Conservation (phyloP, 2,329 filamentous ascomycete genomes). For the Atkinsonella texensis region DNA sequence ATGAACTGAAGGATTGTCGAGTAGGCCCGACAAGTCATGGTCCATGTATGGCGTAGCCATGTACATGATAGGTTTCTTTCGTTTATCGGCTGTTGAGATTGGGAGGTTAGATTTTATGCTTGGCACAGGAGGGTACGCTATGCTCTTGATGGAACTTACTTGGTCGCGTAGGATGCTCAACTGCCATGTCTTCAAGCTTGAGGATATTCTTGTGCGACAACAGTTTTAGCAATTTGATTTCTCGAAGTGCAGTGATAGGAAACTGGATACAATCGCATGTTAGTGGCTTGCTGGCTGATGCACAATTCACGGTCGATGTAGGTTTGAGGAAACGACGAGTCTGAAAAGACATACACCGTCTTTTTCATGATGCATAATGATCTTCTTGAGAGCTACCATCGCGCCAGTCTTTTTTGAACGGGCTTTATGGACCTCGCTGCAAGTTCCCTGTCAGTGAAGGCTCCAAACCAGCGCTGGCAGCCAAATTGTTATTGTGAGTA, state of each 20-base stretch:
- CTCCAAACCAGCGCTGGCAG: not conserved
- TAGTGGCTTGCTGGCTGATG: not conserved
- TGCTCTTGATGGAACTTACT: constrained; percentile 28
- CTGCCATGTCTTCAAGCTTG: constrained; percentile 86
- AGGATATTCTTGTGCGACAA: constrained; percentile 86
- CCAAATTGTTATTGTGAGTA: constrained; percentile 6
- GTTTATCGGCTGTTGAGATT: constrained; percentile 49
- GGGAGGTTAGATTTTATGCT: not conserved
- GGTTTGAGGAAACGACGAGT: no score
- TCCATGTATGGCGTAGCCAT: constrained; percentile 99
- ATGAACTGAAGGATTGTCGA: constrained; percentile 84
- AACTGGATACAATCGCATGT: constrained; percentile 42
- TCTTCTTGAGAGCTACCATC: constrained; percentile 89
- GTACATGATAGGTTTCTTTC: constrained; percentile 80
- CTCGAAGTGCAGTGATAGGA: constrained; percentile 92
- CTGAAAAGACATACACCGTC: constrained; percentile 55
- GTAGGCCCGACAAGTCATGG: constrained; percentile 90
- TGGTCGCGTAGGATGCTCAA: constrained; percentile 59
- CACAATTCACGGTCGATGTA: not conserved
- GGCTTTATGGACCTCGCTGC: constrained; percentile 81
- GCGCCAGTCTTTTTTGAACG: constrained; percentile 61
- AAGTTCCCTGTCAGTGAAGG: not conserved
- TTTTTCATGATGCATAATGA: constrained; percentile 98
- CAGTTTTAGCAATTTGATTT: constrained; percentile 95
- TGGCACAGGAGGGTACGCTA: not conserved